Evolutionary conservation across 129 eudicot species (phyloP), one percentile per base, ranked within the genome.

Genomic region (Logfia minima): DNA sequence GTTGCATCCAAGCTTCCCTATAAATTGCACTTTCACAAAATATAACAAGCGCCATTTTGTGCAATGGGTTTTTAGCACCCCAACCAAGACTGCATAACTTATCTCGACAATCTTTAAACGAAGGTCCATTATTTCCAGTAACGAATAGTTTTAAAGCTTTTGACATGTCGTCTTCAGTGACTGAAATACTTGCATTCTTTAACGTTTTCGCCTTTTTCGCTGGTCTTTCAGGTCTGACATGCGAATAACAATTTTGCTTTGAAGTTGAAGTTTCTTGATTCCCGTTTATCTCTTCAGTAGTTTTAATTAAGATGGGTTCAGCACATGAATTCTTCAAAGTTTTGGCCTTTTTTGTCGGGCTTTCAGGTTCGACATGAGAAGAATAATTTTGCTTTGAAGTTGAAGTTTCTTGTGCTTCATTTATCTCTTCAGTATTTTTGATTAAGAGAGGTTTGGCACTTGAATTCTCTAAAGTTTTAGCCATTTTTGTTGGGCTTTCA

Each of bases 1-100:
- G 66, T 14, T 72, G 56, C 83, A 80, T 64, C 79, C 79, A 80
- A 8, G 69, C 79, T 72, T 80, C 79, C 68, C 79, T 73, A 28
- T 80, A 72, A 58, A 48, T 80, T 35, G 74, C 68, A 37, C 48
- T 64, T 39, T 81, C 81, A 75, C 84, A 58, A 79, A 79, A 79
- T 35, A 80, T 80, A 52, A 75, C 78, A 10, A 80, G 83, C 6
- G 79, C 83, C 83, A 79, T 71, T 72, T 79, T 73, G 66, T 80
- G 77, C 74, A 80, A 65, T n/a, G 83, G 58, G 68, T 80, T 72
- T 45, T 80, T 35, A 28, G 79, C 59, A 6, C 78, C 77, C 83
- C 83, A 80, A 52, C 74, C 79, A 80, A 80, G 59, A 26, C 13
- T 37, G 51, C 37, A 61, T 16, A 80, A 65, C 66, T 66, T 80